A percentile compares a stretch with the other conserved stretches of the same genome.
These are phyloP conservation scores for Crassisporium funariophilum DNA, from an alignment of 768 basidiomycete species.

Conservation along the genomic window DNA sequence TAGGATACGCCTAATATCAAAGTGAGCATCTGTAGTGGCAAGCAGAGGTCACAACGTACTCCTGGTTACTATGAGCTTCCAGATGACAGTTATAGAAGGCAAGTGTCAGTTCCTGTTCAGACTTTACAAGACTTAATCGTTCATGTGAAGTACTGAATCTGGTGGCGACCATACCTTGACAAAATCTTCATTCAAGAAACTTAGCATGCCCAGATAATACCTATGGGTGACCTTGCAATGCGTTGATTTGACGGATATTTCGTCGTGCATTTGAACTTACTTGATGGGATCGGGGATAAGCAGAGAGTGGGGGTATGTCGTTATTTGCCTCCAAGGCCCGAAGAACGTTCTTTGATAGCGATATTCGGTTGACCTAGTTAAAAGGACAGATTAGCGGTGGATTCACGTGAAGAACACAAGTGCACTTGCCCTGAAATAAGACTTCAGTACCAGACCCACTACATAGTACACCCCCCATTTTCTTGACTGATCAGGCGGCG, in stretches of 20 bases:
- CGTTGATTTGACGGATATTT: constrained; percentile 15
- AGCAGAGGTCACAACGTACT: constrained; percentile 50
- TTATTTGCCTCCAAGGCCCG: constrained; percentile 84
- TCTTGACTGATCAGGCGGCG: constrained; percentile 71
- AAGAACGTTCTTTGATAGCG: constrained; percentile 88
- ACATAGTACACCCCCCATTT: constrained; percentile 95
- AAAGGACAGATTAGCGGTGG: background rate
- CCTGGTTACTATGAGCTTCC: constrained; percentile 72
- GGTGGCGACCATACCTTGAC: constrained; percentile 57
- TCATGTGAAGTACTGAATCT: background rate
- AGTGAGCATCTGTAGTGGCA: constrained; percentile 1
- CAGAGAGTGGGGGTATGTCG: constrained; percentile 76
- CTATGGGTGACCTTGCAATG: constrained; percentile 79
- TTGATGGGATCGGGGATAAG: constrained; percentile 86
- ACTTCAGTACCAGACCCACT: constrained; percentile 88
- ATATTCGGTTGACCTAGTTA: constrained; percentile 82
- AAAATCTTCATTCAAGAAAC: constrained; percentile 92
- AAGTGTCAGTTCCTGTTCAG: constrained; percentile 83
- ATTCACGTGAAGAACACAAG: constrained; percentile 5
- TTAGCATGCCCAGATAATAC: constrained; percentile 94
- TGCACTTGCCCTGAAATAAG: constrained; percentile 83
- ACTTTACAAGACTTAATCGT: constrained; percentile 40
- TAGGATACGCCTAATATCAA: constrained; percentile 71
- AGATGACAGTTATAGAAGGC: constrained; percentile 85
- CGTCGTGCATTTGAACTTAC: constrained; percentile 38